Base-by-base conservation (phyloP, 495 filamentous ascomycete genomes). In the Hypoxylon fuscum region DNA sequence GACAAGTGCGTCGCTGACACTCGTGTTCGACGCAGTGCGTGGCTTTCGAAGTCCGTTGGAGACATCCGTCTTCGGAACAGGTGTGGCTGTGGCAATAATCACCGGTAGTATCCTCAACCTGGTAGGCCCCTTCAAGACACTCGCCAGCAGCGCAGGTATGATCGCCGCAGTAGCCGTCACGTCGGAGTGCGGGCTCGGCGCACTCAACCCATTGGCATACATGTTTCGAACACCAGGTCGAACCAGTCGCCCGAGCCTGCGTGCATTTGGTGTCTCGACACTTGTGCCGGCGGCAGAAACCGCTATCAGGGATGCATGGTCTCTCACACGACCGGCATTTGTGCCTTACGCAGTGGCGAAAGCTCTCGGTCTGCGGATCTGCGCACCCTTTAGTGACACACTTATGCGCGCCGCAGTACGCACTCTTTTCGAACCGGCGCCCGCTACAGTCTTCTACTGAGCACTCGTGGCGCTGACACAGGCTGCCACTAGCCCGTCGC, bases 221-320 rank as follows among this genome's bases (percentile, higher is more conserved):
- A 9, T 66, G 63, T 4, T 57, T 25, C 6, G 31, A 2, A 4
- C 63, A 66, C 63, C 63, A 62, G 0, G 63, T 61, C 34, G 63
- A 53, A 8, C 52, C 57, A 8, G 17, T 14, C 14, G 32, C 35
- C 1, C 63, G 51, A 0, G 57, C 52, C 12, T 52, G 27, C 4
- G 47, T n/a, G 7, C 63, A 66, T 11, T 46, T 15, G 0, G 52
- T 1, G 14, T 66, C 58, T 2, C 56, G 53, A 9, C 63, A 66
- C 35, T 61, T 66, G 23, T 66, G 63, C 6, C 63, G 40, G 11
- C 63, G 63, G 11, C 63, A 66, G 52, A 61, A 66, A 0, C 52
- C 52, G 22, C 56, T 61, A 3, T 66, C 63, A 0, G 63, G 57
- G 8, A 66, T 61, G 18, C 45, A 43, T 0, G 63, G 56, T 10